Conservation (phyloP, 495 filamentous ascomycete genomes). For the Terfezia boudieri region DNA sequence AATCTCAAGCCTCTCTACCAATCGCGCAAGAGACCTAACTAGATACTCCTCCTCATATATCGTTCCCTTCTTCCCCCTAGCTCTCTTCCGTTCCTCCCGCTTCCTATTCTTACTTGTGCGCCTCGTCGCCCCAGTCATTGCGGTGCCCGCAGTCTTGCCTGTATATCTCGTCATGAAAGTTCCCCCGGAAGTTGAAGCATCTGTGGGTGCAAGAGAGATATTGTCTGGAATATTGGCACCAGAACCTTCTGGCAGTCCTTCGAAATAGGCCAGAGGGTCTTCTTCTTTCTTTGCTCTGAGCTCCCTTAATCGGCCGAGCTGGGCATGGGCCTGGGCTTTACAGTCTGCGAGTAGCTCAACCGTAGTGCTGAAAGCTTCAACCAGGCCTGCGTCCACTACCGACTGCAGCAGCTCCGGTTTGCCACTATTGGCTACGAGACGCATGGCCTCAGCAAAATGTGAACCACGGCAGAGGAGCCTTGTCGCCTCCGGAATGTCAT, state of each 20-base stretch:
- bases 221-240: slow-evolving; percentile 65
- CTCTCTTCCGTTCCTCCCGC: slow-evolving; percentile 83
- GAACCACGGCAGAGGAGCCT: slow-evolving; percentile 60
- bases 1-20: slow-evolving; percentile 64
- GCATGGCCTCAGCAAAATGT: slow-evolving; percentile 62
- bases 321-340: slow-evolving; percentile 56
- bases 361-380: slow-evolving; percentile 49
- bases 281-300: slow-evolving; percentile 54
- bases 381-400: slow-evolving; percentile 54
- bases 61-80: slow-evolving; percentile 80
- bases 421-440: slow-evolving; percentile 30
- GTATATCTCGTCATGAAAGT: slow-evolving; percentile 87
- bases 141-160: slow-evolving; percentile 41
- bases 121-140: slow-evolving; percentile 38
- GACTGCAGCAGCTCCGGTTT: slow-evolving; percentile 27
- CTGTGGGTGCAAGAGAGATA: slow-evolving; percentile 68
- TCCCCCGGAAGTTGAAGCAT: slow-evolving; percentile 50
- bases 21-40: slow-evolving; percentile 58
- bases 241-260: slow-evolving; percentile 26
- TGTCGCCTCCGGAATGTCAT: slow-evolving; percentile 42
- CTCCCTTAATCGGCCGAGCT: slow-evolving; percentile 65
- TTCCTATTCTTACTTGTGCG: slow-evolving; percentile 63
- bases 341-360: slow-evolving; percentile 87
- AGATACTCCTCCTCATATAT: slow-evolving; percentile 97
- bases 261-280: slow-evolving; percentile 61